Percentiles rank a stretch among this genome's conserved stretches.
Conservation (phyloP, 176 grass and related monocot species). For the Musa itinerans region DNA sequence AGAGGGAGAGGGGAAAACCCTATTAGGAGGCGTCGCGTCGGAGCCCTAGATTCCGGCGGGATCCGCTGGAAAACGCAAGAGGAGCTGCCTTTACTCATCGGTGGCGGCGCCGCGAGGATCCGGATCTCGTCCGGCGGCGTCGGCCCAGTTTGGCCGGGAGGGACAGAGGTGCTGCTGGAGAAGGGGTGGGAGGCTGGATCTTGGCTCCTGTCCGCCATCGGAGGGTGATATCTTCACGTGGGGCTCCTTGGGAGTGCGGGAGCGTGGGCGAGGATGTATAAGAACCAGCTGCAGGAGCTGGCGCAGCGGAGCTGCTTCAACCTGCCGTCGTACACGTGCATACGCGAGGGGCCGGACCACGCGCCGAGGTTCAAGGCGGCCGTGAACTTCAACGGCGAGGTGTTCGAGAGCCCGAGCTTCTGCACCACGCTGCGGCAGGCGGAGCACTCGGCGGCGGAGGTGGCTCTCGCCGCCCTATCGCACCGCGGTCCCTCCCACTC, state of each 20-base stretch:
- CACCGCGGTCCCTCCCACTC: conserved; percentile 79
- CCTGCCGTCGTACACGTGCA: conserved; percentile 87
- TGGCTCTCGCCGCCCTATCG: conserved; percentile 73
- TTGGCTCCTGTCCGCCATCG: background rate
- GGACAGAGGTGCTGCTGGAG: background rate
- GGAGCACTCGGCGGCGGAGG: conserved; percentile 95
- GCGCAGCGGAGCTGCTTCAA: conserved; percentile 99
- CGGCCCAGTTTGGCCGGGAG: background rate
- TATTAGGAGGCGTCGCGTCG: background rate
- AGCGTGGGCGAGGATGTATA: conserved; percentile 52
- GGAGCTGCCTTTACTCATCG: background rate
- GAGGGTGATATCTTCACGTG: background rate
- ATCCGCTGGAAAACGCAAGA: background rate
- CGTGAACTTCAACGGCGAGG: conserved; percentile 88
- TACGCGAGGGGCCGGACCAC: conserved; percentile 96
- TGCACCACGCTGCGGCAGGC: conserved; percentile 91
- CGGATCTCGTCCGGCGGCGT: background rate
- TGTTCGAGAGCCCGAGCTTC: conserved; percentile 94
- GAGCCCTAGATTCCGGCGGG: background rate
- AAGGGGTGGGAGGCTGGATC: background rate
- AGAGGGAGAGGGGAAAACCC: conserved; percentile 1
- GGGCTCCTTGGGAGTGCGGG: background rate
- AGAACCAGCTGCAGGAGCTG: conserved; percentile 98
- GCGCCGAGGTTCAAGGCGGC: conserved; percentile 91
- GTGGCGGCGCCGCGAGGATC: background rate